These are phyloP conservation scores for Hirschioporus abietinus DNA, from an alignment of 768 basidiomycete species.

Conservation along the genomic window DNA sequence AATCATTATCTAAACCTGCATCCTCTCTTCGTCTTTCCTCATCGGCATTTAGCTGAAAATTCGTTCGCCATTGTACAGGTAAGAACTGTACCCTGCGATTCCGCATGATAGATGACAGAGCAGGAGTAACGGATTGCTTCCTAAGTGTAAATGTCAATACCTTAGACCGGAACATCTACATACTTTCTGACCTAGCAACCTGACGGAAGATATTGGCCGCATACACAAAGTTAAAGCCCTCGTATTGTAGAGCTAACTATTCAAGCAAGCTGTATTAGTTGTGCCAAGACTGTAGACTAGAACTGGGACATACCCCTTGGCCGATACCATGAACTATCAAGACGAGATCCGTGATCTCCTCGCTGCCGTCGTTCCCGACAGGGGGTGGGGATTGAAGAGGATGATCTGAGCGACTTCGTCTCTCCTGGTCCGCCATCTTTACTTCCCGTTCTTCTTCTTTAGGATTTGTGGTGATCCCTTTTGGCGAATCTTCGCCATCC, in stretches of 20 bases:
- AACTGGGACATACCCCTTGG: slow-evolving; percentile 18
- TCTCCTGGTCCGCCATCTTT: background rate
- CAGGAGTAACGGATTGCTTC: slow-evolving; percentile 32
- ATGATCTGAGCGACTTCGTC: background rate
- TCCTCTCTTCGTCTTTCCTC: slow-evolving; percentile 29
- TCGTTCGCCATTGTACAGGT: slow-evolving; percentile 37
- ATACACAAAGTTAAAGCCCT: slow-evolving; percentile 38
- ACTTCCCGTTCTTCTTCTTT: slow-evolving; percentile 14
- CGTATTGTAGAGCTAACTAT: slow-evolving; percentile 31
- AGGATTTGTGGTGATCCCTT: slow-evolving; percentile 3
- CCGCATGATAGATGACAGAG: slow-evolving; percentile 34
- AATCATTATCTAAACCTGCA: slow-evolving; percentile 37
- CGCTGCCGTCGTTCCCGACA: slow-evolving; percentile 12
- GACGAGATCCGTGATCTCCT: slow-evolving; percentile 35
- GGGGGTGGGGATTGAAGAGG: background rate
- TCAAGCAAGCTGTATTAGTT: background rate
- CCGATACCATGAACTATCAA: slow-evolving; percentile 40
- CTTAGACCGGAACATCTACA: background rate
- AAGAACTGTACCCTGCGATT: slow-evolving; percentile 35
- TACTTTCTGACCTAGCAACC: slow-evolving; percentile 25
- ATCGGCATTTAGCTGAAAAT: slow-evolving; percentile 28
- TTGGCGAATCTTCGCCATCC: slow-evolving; percentile 13
- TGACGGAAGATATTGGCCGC: slow-evolving; percentile 34
- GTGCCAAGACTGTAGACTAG: background rate
- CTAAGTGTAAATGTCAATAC: slow-evolving; percentile 12